Percentiles rank a stretch among this genome's conserved stretches.
Evolutionary conservation across 805 yeast genomes (phyloP).

Genomic region (Yarrowia sp.): DNA sequence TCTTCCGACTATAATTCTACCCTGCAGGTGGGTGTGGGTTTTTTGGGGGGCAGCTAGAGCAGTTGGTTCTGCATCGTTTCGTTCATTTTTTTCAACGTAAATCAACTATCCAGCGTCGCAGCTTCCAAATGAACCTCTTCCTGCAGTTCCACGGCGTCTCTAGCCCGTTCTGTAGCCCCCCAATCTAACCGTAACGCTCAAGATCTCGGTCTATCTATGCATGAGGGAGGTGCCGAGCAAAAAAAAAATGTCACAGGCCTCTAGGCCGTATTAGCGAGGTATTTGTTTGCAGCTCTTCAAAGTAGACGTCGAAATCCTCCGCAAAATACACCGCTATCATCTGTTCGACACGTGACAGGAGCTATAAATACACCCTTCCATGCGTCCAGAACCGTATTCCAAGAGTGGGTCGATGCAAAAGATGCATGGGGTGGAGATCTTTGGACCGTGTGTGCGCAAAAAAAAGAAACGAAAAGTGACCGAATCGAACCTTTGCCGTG

Average conservation of each 20-base stretch:
- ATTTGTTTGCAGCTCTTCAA: too few relatives aligned
- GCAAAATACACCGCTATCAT: too few relatives aligned
- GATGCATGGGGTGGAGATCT: constrained; percentile 1
- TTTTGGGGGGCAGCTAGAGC: too few relatives aligned
- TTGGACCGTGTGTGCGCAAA: not conserved
- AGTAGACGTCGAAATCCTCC: too few relatives aligned
- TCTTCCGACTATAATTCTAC: constrained; percentile 1
- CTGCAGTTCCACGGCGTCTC: too few relatives aligned
- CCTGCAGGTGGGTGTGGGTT: too few relatives aligned
- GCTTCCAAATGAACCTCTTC: not conserved
- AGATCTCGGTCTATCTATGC: not conserved
- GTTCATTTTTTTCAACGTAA: too few relatives aligned
- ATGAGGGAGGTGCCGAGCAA: not conserved
- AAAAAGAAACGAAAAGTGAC: not conserved
- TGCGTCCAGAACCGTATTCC: constrained; percentile 1
- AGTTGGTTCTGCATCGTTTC: too few relatives aligned
- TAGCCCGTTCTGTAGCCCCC: not conserved
- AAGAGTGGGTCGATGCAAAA: constrained; percentile 2
- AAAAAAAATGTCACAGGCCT: not conserved
- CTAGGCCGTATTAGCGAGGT: too few relatives aligned
- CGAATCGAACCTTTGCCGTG: too few relatives aligned
- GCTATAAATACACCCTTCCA: not conserved
- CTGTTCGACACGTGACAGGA: not conserved
- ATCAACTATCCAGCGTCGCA: too few relatives aligned
- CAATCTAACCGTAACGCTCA: not conserved